Evolutionary conservation across 768 basidiomycete genomes (phyloP), one percentile per base, ranked within the genome.

Genomic region (Phlebiopsis gigantea): DNA sequence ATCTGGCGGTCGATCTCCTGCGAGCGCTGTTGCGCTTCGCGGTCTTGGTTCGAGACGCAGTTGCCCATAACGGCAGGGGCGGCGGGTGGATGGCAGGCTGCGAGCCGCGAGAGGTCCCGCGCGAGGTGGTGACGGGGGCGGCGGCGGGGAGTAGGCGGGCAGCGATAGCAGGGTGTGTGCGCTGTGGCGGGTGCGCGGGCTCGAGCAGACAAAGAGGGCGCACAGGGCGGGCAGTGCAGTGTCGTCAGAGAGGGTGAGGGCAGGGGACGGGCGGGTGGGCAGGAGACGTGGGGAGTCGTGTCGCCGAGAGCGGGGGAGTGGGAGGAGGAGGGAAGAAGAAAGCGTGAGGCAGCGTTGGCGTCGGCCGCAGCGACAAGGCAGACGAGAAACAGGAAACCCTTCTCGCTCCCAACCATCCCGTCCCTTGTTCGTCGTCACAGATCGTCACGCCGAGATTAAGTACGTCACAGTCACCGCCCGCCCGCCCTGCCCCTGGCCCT

Each of bases 1-100:
- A 94, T 81, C 71, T 84, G 80, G 61, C 79, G 82, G 78, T 94
- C 92, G 63, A 94, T 94, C 65, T 76, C 75, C 69, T 87, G 85
- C 17, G 85, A 88, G 67, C 76, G 77, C 47, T 79, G 78, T 68
- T 79, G 83, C 61, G 79, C 84, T 28, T 76, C 78, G 49, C 76
- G 77, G 71, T 85, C 84, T 53, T 71, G 69, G 55, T 76, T 73
- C 7, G 83, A 87, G 43, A 85, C 73, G 68, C 86, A 88, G 69
- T 83, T 85, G 58, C 87, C 87, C 87, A 88, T 88, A 51, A 15
- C 26, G 60, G 56, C 43, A 19, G 22, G 24, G 29, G 45, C 28
- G n/a, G 43, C n/a, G 46, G 30, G 51, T 10, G 28, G 39, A 30
- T 53, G 41, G 34, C 29, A 10, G 34, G 34, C 21, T 22, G 26